Percentiles rank a stretch among this genome's conserved stretches.
phyloP scores from a whole-genome alignment of 2,329 filamentous ascomycete genomes.

The Coleophoma cylindrospora region DNA sequence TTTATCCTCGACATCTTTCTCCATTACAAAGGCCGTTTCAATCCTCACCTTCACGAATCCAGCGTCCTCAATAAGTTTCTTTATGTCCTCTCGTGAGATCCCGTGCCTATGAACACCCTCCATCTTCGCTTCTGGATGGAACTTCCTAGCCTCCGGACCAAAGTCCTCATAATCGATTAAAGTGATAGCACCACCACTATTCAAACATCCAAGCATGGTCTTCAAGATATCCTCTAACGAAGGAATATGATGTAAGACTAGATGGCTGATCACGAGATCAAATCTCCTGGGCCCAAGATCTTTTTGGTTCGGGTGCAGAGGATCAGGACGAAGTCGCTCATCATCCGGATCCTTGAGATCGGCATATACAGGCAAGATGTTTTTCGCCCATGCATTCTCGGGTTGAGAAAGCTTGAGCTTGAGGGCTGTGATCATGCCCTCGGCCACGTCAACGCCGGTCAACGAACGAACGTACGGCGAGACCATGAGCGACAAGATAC shows the following conservation, averaged over 20 bases:
- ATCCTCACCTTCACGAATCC: conserved; percentile 45
- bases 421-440: conserved; percentile 50
- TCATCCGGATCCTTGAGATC: conserved; percentile 46
- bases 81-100: conserved; percentile 35
- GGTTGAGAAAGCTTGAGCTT: conserved; percentile 33
- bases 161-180: conserved; percentile 55
- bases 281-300: conserved; percentile 29
- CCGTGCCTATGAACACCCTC: conserved; percentile 50
- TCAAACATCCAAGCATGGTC: conserved; percentile 42
- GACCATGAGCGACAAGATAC: conserved; percentile 64
- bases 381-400: conserved; percentile 22
- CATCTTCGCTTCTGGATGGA: conserved; percentile 48
- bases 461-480: conserved; percentile 41
- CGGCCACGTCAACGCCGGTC: conserved; percentile 47
- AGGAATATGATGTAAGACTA: conserved; percentile 51
- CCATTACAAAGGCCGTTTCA: conserved; percentile 40
- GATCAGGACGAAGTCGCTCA: conserved; percentile 30
- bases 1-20: conserved; percentile 42
- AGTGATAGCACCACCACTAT: conserved; percentile 40
- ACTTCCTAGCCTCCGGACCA: conserved; percentile 43
- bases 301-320: background rate
- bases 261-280: conserved; percentile 46
- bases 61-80: conserved; percentile 35
- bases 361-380: conserved; percentile 40
- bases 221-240: conserved; percentile 35